Evolutionary conservation across 345 rosid species (phyloP).

Genomic region (Eucalyptus albens): DNA sequence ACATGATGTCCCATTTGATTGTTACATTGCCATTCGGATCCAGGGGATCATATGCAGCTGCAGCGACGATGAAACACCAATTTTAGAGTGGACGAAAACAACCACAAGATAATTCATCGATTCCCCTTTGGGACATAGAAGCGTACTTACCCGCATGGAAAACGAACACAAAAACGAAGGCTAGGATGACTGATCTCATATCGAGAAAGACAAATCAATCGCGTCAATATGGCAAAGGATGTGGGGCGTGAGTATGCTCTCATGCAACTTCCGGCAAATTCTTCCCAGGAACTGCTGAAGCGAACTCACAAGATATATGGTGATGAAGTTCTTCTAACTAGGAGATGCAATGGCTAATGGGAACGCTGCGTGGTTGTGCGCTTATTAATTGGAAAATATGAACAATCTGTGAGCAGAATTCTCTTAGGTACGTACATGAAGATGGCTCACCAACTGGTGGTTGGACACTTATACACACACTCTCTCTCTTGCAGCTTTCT

Average conservation of each 20-base stretch:
- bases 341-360: background rate
- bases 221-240: background rate
- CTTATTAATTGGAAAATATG: background rate
- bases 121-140: background rate
- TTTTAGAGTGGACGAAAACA: background rate
- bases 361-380: background rate
- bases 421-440: background rate
- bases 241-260: background rate
- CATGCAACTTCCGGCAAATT: background rate
- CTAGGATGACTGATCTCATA: background rate
- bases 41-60: constrained; percentile 90
- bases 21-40: constrained; percentile 86
- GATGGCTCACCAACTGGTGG: constrained; percentile 47
- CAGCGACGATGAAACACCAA: background rate
- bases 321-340: background rate
- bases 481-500: background rate
- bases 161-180: constrained; percentile 22
- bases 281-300: background rate
- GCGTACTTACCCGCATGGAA: constrained; percentile 28
- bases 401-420: background rate
- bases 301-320: background rate
- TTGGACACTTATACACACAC: constrained; percentile 8
- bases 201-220: background rate
- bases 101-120: background rate
- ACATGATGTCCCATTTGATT: constrained; percentile 81